Percentiles rank a stretch among this genome's conserved stretches.
These are phyloP conservation scores for Yarrowia sp. DNA, from an alignment of 805 yeast species.

Conservation along the genomic window DNA sequence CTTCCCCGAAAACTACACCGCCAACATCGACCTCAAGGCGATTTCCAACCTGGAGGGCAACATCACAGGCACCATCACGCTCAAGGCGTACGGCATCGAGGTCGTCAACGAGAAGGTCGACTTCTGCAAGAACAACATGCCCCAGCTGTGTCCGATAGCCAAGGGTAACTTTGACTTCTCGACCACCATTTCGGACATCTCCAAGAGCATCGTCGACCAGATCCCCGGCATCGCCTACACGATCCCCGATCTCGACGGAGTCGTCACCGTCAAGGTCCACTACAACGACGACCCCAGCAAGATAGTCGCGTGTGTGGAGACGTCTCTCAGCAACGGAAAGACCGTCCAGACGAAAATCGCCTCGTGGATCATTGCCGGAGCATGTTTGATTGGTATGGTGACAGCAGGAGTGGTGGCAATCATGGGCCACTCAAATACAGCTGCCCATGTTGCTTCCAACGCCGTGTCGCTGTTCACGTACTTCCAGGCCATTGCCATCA, in stretches of 20 bases:
- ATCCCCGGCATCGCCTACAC: conserved; percentile 86
- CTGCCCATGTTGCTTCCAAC: conserved; percentile 97
- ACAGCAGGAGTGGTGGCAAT: conserved; percentile 86
- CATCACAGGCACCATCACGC: conserved; percentile 60
- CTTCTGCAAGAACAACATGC: conserved; percentile 58
- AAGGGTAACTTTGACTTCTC: conserved; percentile 80
- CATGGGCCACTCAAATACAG: conserved; percentile 85
- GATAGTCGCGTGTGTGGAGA: conserved; percentile 88
- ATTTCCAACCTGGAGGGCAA: conserved; percentile 73
- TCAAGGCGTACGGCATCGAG: conserved; percentile 79
- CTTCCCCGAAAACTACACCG: conserved; percentile 63
- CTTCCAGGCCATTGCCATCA: conserved; percentile 89
- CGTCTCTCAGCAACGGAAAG: conserved; percentile 78
- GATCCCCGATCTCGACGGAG: conserved; percentile 92
- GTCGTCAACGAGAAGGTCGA: conserved; percentile 54
- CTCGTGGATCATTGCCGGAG: conserved; percentile 93
- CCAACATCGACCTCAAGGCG: conserved; percentile 68
- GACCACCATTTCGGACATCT: conserved; percentile 37
- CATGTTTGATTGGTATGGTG: conserved; percentile 81
- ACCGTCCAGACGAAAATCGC: conserved; percentile 92
- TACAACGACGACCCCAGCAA: conserved; percentile 45
- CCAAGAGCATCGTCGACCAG: conserved; percentile 44
- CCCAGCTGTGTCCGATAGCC: conserved; percentile 73
- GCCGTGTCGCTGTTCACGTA: conserved; percentile 88
- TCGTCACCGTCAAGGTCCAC: conserved; percentile 71